Percentiles rank a stretch among this genome's conserved stretches.
Conservation (phyloP, 306 rosid genomes). For the Cicer arietinum region DNA sequence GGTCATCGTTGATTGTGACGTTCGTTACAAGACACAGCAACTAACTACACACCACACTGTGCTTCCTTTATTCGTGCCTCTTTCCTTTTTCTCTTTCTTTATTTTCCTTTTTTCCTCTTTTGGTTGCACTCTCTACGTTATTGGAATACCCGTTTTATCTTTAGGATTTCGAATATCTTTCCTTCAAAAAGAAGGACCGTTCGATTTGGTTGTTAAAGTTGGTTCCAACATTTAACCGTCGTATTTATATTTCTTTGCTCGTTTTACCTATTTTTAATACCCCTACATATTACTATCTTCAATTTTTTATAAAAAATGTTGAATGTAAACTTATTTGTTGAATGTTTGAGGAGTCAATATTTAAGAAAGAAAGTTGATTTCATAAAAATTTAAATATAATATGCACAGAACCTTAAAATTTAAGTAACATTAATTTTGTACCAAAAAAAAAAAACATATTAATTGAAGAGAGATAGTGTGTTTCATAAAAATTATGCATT, state of each 20-base stretch:
- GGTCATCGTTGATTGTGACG: constrained; percentile 20
- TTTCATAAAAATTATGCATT: no score
- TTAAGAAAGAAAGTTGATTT: no score
- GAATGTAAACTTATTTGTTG: no score
- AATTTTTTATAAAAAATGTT: no score
- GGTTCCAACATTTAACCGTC: not conserved
- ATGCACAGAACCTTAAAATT: no score
- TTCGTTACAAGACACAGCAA: constrained; percentile 5
- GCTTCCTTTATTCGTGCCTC: constrained; percentile 33
- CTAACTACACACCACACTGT: constrained; percentile 3
- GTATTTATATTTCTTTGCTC: not conserved
- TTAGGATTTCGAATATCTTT: constrained; percentile 34
- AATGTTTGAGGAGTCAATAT: no score
- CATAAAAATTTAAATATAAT: no score
- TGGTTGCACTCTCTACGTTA: constrained; percentile 19
- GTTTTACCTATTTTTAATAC: no score
- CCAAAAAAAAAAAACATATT: no score
- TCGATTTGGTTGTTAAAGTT: not conserved
- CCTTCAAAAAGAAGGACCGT: not conserved
- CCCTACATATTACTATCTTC: no score
- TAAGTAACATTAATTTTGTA: no score
- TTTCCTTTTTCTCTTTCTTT: not conserved
- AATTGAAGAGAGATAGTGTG: no score
- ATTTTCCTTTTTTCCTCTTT: not conserved
- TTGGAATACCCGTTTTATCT: constrained; percentile 29